Percentiles rank a stretch among this genome's conserved stretches.
Conservation (phyloP, 768 basidiomycete species). For the Tylopilus vinaceipallidus region DNA sequence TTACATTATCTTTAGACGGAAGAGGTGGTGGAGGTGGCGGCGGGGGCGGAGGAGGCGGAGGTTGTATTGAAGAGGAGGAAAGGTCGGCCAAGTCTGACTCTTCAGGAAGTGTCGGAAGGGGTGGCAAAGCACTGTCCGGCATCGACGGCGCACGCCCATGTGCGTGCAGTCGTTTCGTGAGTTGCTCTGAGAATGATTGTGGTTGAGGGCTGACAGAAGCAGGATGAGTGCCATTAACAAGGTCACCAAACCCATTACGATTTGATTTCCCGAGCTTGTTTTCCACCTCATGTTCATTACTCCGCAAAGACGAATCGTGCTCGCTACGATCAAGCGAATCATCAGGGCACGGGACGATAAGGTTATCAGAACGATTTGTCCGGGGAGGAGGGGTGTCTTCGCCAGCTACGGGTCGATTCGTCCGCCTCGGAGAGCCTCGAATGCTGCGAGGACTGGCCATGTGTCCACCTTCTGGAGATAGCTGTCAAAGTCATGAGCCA, state of each 20-base stretch:
- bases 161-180: constrained; percentile 54
- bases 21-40: constrained; percentile 13
- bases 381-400: constrained; percentile 42
- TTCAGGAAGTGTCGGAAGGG: constrained; percentile 41
- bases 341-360: constrained; percentile 44
- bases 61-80: constrained; percentile 26
- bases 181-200: constrained; percentile 59
- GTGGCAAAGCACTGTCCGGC: constrained; percentile 35
- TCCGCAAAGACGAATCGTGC: constrained; percentile 43
- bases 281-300: constrained; percentile 50
- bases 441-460: constrained; percentile 66
- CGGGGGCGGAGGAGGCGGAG: constrained; percentile 22
- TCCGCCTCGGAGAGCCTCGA: constrained; percentile 63
- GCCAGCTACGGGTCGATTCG: constrained; percentile 33
- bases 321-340: constrained; percentile 43
- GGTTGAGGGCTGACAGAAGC: constrained; percentile 51
- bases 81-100: constrained; percentile 29
- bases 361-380: constrained; percentile 40
- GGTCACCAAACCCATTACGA: constrained; percentile 19
- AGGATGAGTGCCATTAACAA: constrained; percentile 53
- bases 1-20: constrained; percentile 17
- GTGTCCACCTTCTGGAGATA: constrained; percentile 58
- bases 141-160: constrained; percentile 44
- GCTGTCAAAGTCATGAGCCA: constrained; percentile 40
- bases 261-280: constrained; percentile 57